Evolutionary conservation across 495 filamentous ascomycete genomes (phyloP), one percentile per base, ranked within the genome.

Genomic region (Hypoxylon cercidicola): DNA sequence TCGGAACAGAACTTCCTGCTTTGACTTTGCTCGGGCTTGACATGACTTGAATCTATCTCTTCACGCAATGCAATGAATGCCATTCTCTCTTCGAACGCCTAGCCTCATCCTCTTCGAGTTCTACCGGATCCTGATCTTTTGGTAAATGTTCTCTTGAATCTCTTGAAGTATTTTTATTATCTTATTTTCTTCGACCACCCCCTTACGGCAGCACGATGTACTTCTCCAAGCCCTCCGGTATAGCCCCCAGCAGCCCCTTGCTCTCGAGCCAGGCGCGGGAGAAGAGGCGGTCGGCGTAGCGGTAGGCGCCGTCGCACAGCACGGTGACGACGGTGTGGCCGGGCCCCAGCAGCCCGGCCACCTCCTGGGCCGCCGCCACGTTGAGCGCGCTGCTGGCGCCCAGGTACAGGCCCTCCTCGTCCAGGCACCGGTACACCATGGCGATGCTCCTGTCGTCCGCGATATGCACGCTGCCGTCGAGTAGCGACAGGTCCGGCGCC

Each of bases 351-450:
- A 91, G 90, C 83, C 95, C 88, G 0, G 96, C 95, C 20, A 97
- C 87, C 77, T 98, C 93, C 80, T 95, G 92, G 12, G 95, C 95
- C 6, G 95, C 95, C 7, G 91, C 95, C 4, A 99, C 95, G 74
- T 99, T 99, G 67, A 99, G 81, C 64, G 92, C 89, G 12, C 88
- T 93, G 75, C 92, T 96, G 19, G 94, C 95, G 32, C 95, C 95
- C n/a, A 99, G 81, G 71, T 99, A 99, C 50, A 99, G 77, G 0
- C 95, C 95, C 70, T 99, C 95, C 77, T 98, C 95, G 70, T 99
- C 95, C 65, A 99, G 80, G 69, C 96, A 97, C 62, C 95, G 84
- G 77, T 98, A 99, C 60, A 99, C 93, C 95, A 97, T 97, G 77
- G 91, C 93, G 72, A 99, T 93, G 64, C 86, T 93, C 85, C 95